Conservation (phyloP, 2,329 filamentous ascomycete species). For the Fusarium xyrophilum region DNA sequence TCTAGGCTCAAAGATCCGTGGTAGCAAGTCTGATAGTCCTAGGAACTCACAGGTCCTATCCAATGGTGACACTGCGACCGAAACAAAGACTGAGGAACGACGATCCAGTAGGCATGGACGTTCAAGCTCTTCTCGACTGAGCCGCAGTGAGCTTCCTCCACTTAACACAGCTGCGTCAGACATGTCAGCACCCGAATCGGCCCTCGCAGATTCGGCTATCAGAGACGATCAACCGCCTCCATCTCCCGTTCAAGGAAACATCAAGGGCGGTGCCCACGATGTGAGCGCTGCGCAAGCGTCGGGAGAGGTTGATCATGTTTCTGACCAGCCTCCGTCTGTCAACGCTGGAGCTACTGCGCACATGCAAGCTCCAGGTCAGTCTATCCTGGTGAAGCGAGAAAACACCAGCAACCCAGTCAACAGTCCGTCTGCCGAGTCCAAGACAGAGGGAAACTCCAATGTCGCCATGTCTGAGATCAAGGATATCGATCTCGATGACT, state of each 20-base stretch:
- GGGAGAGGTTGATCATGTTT: constrained; percentile 93
- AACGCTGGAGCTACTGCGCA: constrained; percentile 62
- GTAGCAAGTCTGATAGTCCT: constrained; percentile 79
- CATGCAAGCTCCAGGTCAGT: constrained; percentile 78
- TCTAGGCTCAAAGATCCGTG: constrained; percentile 88
- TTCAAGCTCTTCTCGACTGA: constrained; percentile 55
- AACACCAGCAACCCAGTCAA: constrained; percentile 72
- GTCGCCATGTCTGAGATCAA: constrained; percentile 92
- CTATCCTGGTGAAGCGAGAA: constrained; percentile 85
- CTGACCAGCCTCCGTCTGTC: constrained; percentile 83
- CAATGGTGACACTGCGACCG: constrained; percentile 62
- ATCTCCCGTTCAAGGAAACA: constrained; percentile 81
- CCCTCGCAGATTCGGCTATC: constrained; percentile 43
- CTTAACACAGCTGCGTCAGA: constrained; percentile 52
- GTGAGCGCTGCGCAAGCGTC: constrained; percentile 81
- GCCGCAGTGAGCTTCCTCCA: constrained; percentile 54
- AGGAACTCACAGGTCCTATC: constrained; percentile 74
- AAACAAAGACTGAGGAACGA: constrained; percentile 71
- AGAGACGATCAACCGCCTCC: constrained; percentile 71
- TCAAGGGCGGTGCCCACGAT: constrained; percentile 77
- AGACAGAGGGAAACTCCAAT: constrained; percentile 54
- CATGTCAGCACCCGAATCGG: constrained; percentile 51
- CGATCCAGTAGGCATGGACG: constrained; percentile 71
- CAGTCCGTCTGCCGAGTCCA: constrained; percentile 53
- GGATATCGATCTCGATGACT: constrained; percentile 93